Evolutionary conservation across 176 grass and related monocot genomes (phyloP).

Genomic region (Ensete glaucum): DNA sequence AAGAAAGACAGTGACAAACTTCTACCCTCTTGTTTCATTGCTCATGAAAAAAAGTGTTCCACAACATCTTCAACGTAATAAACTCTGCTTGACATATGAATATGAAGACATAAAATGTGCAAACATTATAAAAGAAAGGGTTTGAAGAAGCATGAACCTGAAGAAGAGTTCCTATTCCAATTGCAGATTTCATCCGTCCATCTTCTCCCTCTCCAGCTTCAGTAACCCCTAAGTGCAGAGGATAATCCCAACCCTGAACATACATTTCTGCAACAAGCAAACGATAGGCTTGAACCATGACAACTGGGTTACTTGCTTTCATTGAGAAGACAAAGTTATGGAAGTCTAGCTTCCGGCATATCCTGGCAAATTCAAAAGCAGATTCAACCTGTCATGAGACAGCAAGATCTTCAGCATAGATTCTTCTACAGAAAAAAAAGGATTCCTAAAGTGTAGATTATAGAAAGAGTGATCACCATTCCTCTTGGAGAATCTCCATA

Average conservation of each 20-base stretch:
- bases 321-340: slow-evolving; percentile 99
- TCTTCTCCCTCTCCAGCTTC: slow-evolving; percentile 99
- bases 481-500: slow-evolving; percentile 98
- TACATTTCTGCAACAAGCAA: slow-evolving; percentile 97
- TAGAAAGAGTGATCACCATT: slow-evolving; percentile 60
- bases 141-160: slow-evolving; percentile 42
- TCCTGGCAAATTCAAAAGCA: slow-evolving; percentile 97
- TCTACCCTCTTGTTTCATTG: not conserved
- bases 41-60: not conserved
- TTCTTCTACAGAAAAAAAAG: not conserved
- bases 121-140: not conserved
- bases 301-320: slow-evolving; percentile 97
- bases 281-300: slow-evolving; percentile 98
- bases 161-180: slow-evolving; percentile 96
- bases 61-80: not conserved
- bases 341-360: slow-evolving; percentile 84
- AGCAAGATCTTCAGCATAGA: not conserved
- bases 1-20: not conserved
- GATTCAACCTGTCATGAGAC: slow-evolving; percentile 68
- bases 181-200: slow-evolving; percentile 98
- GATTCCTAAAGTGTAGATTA: slow-evolving; percentile 6
- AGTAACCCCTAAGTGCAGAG: slow-evolving; percentile 91
- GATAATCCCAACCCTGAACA: slow-evolving; percentile 97
- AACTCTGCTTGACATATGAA: not conserved
- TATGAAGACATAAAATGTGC: not conserved